Percentiles rank a stretch among this genome's conserved stretches.
These are phyloP conservation scores for Maudiozyma saulgeensis DNA, from an alignment of 805 yeast species.

Conservation along the genomic window DNA sequence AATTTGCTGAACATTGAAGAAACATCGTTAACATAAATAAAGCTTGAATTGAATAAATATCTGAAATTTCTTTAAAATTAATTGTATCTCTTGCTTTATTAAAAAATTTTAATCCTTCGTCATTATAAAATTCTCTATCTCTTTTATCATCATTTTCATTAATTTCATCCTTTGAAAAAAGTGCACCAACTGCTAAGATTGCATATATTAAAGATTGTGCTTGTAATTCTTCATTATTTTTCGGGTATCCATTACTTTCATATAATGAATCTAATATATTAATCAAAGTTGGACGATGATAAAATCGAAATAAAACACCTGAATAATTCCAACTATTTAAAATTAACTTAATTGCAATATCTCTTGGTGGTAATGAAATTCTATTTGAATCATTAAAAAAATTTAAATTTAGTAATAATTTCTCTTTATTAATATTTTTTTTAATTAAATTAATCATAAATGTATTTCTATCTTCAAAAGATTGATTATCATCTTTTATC, in stretches of 20 bases:
- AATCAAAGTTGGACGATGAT: slow-evolving; percentile 74
- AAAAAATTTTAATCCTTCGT: slow-evolving; percentile 74
- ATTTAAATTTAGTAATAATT: background rate
- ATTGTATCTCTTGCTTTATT: slow-evolving; percentile 70
- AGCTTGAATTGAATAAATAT: slow-evolving; percentile 72
- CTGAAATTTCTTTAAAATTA: slow-evolving; percentile 53
- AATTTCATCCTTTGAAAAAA: slow-evolving; percentile 50
- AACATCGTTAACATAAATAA: slow-evolving; percentile 79
- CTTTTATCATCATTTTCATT: slow-evolving; percentile 27
- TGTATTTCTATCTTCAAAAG: slow-evolving; percentile 1
- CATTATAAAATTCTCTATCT: slow-evolving; percentile 35
- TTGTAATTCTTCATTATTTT: slow-evolving; percentile 58
- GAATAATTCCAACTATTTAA: slow-evolving; percentile 78
- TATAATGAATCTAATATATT: slow-evolving; percentile 67
- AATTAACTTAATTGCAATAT: slow-evolving; percentile 59
- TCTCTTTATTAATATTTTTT: slow-evolving; percentile 1
- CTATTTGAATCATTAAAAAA: background rate
- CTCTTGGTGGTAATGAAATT: slow-evolving; percentile 54
- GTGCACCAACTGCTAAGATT: slow-evolving; percentile 81
- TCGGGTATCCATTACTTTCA: slow-evolving; percentile 51
- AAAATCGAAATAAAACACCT: slow-evolving; percentile 75
- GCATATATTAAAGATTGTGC: slow-evolving; percentile 76
- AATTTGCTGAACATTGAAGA: slow-evolving; percentile 78
- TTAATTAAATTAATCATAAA: slow-evolving; percentile 1
- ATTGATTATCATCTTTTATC: slow-evolving; percentile 1